Conservation (phyloP, 352 stramenopile genomes). For the Phytophthora citricola region DNA sequence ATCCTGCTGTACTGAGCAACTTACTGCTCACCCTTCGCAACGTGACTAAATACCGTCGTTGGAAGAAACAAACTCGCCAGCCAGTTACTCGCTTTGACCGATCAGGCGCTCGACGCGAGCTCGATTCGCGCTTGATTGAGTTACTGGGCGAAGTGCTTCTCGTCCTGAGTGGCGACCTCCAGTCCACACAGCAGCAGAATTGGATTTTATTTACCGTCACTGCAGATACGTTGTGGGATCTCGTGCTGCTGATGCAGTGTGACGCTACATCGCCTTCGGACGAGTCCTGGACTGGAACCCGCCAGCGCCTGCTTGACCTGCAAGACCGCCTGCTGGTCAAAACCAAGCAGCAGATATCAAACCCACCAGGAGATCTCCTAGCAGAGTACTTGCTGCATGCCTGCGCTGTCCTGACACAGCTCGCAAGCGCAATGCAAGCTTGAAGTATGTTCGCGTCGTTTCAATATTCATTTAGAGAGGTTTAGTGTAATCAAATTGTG, state of each 20-base stretch:
- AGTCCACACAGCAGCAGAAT: background rate
- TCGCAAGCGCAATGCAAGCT: background rate
- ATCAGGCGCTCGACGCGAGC: background rate
- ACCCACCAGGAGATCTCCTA: background rate
- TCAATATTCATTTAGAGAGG: slow-evolving; percentile 11
- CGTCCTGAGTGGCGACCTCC: slow-evolving; percentile 1
- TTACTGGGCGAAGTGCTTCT: slow-evolving; percentile 4
- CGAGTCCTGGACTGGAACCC: slow-evolving; percentile 5
- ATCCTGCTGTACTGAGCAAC: background rate
- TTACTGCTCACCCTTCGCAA: background rate
- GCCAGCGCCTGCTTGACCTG: background rate
- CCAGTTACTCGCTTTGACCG: slow-evolving; percentile 1
- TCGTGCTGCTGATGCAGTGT: background rate
- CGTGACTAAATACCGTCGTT: slow-evolving; percentile 4
- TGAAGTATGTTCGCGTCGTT: background rate
- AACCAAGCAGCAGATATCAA: background rate
- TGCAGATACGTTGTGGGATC: background rate
- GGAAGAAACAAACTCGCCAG: background rate
- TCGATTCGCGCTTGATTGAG: slow-evolving; percentile 5
- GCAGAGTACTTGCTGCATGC: background rate
- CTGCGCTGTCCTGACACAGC: background rate
- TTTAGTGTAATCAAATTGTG: slow-evolving; percentile 8
- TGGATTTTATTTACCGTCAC: slow-evolving; percentile 3
- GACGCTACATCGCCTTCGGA: background rate
- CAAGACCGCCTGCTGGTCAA: background rate